Evolutionary conservation across 345 rosid species (phyloP).

Genomic region (Passiflora organensis): DNA sequence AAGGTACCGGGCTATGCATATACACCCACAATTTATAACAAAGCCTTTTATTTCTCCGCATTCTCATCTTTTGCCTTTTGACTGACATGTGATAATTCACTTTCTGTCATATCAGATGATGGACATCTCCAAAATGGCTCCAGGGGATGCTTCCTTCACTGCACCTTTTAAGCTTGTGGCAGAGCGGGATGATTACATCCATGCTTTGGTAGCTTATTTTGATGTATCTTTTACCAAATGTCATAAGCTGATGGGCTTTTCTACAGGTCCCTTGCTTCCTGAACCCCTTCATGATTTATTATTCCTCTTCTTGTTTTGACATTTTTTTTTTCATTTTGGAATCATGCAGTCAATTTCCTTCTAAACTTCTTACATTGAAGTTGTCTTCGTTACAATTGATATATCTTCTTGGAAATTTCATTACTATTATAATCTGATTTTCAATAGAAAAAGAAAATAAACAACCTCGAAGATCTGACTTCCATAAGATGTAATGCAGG

Average conservation of each 20-base stretch:
- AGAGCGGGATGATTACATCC: conserved; percentile 94
- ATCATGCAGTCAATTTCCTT: too few relatives aligned
- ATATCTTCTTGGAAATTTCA: too few relatives aligned
- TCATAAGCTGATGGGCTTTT: conserved; percentile 90
- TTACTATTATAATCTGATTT: too few relatives aligned
- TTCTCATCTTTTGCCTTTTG: too few relatives aligned
- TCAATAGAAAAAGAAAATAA: too few relatives aligned
- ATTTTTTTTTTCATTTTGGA: not conserved
- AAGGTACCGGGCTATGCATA: conserved; percentile 48
- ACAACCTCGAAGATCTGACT: too few relatives aligned
- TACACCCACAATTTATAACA: too few relatives aligned
- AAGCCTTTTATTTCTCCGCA: too few relatives aligned
- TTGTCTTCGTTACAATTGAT: too few relatives aligned
- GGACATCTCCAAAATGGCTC: conserved; percentile 93
- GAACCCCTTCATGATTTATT: not conserved
- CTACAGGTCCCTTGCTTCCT: conserved; percentile 54
- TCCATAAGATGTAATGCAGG: conserved; percentile 32
- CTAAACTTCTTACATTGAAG: too few relatives aligned
- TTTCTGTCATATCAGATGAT: conserved; percentile 54
- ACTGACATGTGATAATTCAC: not conserved
- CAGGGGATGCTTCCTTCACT: conserved; percentile 95
- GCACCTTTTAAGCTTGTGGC: conserved; percentile 94
- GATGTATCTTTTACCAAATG: conserved; percentile 95
- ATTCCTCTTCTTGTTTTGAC: not conserved
- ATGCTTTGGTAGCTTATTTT: conserved; percentile 95